Percentiles rank a stretch among this genome's conserved stretches.
Evolutionary conservation across 176 grass and related monocot genomes (phyloP).

Genomic region (Ensete glaucum): DNA sequence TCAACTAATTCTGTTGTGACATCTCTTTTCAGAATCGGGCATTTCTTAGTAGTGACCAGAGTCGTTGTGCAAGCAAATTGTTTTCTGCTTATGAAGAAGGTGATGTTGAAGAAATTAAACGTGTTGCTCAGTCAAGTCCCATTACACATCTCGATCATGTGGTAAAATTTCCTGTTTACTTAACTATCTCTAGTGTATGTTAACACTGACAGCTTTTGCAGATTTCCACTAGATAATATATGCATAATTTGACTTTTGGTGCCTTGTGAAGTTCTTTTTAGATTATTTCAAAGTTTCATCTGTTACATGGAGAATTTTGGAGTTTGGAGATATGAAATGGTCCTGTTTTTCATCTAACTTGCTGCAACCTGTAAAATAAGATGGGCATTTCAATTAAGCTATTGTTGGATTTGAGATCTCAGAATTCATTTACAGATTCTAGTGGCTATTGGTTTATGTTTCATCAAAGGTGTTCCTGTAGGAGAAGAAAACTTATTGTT

Average conservation of each 20-base stretch:
- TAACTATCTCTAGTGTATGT: background rate
- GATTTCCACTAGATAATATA: too few species aligned
- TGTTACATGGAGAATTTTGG: too few species aligned
- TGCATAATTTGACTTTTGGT: background rate
- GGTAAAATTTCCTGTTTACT: slow-evolving; percentile 36
- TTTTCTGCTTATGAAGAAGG: slow-evolving; percentile 85
- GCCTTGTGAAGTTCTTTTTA: background rate
- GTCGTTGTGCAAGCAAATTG: slow-evolving; percentile 64
- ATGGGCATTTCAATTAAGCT: too few species aligned
- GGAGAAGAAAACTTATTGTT: too few species aligned
- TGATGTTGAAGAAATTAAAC: slow-evolving; percentile 78
- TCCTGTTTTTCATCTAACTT: too few species aligned
- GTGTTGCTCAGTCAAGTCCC: slow-evolving; percentile 45
- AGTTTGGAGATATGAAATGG: too few species aligned
- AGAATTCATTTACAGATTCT: too few species aligned
- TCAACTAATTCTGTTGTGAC: background rate
- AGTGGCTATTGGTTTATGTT: too few species aligned
- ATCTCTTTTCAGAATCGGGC: slow-evolving; percentile 55
- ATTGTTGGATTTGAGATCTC: too few species aligned
- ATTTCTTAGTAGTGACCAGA: slow-evolving; percentile 80
- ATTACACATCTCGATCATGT: slow-evolving; percentile 89
- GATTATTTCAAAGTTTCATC: too few species aligned
- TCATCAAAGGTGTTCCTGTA: too few species aligned
- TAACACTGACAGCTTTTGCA: background rate
- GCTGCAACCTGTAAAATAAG: too few species aligned